Evolutionary conservation across 2,329 filamentous ascomycete genomes (phyloP).

Genomic region (Aureobasidium leucospermi): DNA sequence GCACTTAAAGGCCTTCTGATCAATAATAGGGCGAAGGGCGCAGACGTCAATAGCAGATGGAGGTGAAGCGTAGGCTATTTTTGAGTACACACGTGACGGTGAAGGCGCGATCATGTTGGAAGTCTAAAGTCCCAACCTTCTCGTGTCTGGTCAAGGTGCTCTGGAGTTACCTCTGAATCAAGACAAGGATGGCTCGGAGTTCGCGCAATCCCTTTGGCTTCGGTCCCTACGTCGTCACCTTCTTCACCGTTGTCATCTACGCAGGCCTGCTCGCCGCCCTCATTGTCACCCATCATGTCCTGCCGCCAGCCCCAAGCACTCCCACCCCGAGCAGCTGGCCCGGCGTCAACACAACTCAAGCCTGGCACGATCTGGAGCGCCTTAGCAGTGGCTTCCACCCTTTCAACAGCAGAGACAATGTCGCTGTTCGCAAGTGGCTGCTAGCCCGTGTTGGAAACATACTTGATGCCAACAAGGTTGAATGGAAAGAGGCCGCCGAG

Average conservation of each 20-base stretch:
- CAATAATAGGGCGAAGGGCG: too few relatives aligned
- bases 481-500: slow-evolving; percentile 25
- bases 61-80: too few relatives aligned
- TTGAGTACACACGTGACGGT: too few relatives aligned
- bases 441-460: slow-evolving; percentile 65
- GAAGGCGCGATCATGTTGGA: background rate
- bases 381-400: slow-evolving; percentile 75
- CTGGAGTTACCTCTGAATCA: background rate
- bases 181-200: slow-evolving; percentile 10
- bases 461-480: slow-evolving; percentile 52
- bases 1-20: too few relatives aligned
- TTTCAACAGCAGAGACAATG: slow-evolving; percentile 80
- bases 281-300: slow-evolving; percentile 66
- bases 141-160: background rate
- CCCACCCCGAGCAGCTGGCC: slow-evolving; percentile 39
- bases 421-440: slow-evolving; percentile 69
- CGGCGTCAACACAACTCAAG: slow-evolving; percentile 74
- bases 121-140: background rate
- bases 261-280: slow-evolving; percentile 63
- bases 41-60: too few relatives aligned
- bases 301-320: slow-evolving; percentile 64
- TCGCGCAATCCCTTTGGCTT: slow-evolving; percentile 57
- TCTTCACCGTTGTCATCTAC: slow-evolving; percentile 71
- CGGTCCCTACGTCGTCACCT: slow-evolving; percentile 69
- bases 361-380: slow-evolving; percentile 74